Conservation (phyloP, 1,139 yeast species). For the Geotrichum fermentans region DNA sequence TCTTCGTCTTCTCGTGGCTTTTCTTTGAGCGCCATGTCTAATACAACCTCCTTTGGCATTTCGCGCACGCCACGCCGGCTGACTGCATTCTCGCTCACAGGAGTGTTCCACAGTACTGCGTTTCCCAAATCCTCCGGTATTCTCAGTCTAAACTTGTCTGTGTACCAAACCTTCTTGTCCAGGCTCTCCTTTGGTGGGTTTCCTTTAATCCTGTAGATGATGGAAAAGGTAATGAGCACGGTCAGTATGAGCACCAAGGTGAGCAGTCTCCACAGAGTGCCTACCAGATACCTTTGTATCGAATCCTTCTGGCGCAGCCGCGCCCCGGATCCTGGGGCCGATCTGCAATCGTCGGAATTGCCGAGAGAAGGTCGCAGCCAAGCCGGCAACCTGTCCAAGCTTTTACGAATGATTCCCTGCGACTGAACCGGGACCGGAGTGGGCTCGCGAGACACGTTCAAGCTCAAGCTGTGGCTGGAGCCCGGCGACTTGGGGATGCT, state of each 20-base stretch:
- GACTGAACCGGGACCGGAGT: neutral
- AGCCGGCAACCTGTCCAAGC: neutral
- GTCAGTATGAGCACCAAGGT: conserved; percentile 12
- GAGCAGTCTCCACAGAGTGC: neutral
- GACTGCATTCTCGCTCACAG: neutral
- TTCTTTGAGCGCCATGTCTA: no score
- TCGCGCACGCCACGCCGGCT: no score
- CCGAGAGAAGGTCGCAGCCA: neutral
- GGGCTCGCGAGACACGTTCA: neutral
- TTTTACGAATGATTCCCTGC: neutral
- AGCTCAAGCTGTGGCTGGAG: neutral
- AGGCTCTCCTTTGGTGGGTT: conserved; percentile 7
- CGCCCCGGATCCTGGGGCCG: no score
- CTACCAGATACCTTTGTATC: neutral
- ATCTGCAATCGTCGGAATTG: no score
- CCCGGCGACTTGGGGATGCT: neutral
- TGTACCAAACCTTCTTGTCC: conserved; percentile 21
- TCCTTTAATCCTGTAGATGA: conserved; percentile 16
- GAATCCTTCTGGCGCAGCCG: no score
- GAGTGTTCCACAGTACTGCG: conserved; percentile 22
- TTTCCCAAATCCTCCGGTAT: conserved; percentile 23
- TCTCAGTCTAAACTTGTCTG: conserved; percentile 23
- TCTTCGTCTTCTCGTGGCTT: no score
- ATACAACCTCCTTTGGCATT: no score
- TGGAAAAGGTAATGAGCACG: conserved; percentile 19